phyloP scores from a whole-genome alignment of 169 alveolate genomes.

The Cyclospora cayetanensis region DNA sequence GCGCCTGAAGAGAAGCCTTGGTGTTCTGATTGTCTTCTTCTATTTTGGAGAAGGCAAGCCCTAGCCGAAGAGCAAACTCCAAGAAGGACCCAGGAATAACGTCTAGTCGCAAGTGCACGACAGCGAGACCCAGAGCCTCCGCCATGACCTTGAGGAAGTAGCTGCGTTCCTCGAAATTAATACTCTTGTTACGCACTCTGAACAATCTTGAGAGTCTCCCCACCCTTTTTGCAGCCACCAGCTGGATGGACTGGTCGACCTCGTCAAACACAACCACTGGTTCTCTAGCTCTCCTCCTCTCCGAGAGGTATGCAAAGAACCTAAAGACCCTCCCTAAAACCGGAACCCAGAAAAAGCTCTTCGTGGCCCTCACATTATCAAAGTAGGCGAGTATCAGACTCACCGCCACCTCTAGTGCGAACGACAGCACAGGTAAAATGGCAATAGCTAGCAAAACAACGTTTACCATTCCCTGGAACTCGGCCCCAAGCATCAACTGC shows the following conservation, averaged over 20 bases:
- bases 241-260: slow-evolving; percentile 68
- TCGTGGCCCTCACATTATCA: slow-evolving; percentile 71
- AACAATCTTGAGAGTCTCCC: slow-evolving; percentile 6
- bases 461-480: slow-evolving; percentile 67
- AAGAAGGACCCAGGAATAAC: slow-evolving; percentile 77
- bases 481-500: slow-evolving; percentile 71
- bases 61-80: slow-evolving; percentile 48
- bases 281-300: slow-evolving; percentile 68
- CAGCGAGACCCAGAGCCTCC: slow-evolving; percentile 79
- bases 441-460: slow-evolving; percentile 68
- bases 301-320: slow-evolving; percentile 62
- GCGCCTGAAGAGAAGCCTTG: slow-evolving; percentile 23
- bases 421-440: slow-evolving; percentile 54
- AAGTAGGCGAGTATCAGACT: slow-evolving; percentile 72
- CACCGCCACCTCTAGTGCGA: slow-evolving; percentile 58
- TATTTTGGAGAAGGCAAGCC: background rate
- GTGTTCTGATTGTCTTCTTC: slow-evolving; percentile 51
- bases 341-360: slow-evolving; percentile 70
- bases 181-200: background rate
- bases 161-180: slow-evolving; percentile 74
- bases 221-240: slow-evolving; percentile 67
- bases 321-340: slow-evolving; percentile 56
- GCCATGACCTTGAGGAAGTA: slow-evolving; percentile 79
- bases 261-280: slow-evolving; percentile 76
- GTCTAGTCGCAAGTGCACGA: slow-evolving; percentile 77